phyloP scores from a whole-genome alignment of 139 green algal genomes.

The Chlamydomonas sphaeroides region DNA sequence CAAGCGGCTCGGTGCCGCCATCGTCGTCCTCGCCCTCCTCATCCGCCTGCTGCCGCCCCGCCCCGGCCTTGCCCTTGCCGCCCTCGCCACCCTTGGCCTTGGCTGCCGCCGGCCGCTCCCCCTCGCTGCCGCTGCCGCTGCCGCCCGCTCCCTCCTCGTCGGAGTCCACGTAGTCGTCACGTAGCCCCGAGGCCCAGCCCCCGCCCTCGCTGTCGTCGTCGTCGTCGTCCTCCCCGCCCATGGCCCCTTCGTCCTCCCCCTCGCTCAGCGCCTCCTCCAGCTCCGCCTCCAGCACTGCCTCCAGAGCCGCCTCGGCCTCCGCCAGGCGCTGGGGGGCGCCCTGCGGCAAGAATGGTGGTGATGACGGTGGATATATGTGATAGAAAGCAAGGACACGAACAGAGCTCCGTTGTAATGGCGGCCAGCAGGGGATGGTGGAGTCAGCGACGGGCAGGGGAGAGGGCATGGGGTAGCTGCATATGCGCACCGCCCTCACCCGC shows the following conservation, averaged over 20 bases:
- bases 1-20: not conserved
- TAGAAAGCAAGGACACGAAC: no score
- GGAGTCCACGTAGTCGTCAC: not conserved
- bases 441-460: no score
- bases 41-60: no score
- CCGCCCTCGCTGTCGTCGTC: not conserved
- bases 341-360: no score
- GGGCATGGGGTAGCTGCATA: no score
- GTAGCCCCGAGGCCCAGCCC: not conserved
- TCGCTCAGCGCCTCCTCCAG: constrained; percentile 29
- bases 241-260: no score
- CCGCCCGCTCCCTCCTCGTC: not conserved
- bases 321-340: constrained; percentile 39
- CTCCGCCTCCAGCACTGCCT: constrained; percentile 54
- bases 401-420: no score
- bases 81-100: not conserved
- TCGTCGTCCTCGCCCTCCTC: not conserved
- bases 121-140: not conserved
- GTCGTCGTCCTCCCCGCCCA: not conserved
- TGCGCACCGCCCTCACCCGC: not conserved
- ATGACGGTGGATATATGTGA: no score
- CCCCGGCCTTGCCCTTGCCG: not conserved
- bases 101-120: not conserved
- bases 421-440: no score
- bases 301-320: constrained; percentile 47